Evolutionary conservation across 164 flowering plant genomes (phyloP), one percentile per base, ranked within the genome.

Genomic region (Chloranthus sessilifolius): DNA sequence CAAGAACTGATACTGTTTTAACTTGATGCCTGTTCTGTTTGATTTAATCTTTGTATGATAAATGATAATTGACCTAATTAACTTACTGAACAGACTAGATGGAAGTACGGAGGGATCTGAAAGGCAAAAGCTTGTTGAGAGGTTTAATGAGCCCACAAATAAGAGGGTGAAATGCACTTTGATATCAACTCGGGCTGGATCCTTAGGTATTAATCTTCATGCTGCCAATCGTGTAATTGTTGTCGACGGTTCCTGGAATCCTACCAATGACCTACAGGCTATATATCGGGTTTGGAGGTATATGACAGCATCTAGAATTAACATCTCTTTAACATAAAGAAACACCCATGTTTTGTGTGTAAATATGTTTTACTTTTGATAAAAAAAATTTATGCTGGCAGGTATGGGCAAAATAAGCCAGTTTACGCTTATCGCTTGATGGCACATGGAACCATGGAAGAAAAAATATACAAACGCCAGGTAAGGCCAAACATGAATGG

Each of bases 231-330:
- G 97, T 56, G 97, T 94, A 3, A 69, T 94, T 51, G 81, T 94
- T 55, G 83, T 94, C 61, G 99, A 94, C 74, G 96, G 97, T 48
- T 94, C 99, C 21, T 94, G 99, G 99, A 94, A 94, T 67, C 99
- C 99, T 20, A 89, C 97, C 41, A 60, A 82, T 67, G 99, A 94
- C 72, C 92, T 94, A 74, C 99, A 94, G 64, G 99, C 99, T 62
- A 89, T 89, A 56, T 94, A 73, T 71, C 80, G 99, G 40, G 99
- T 76, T 58, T 94, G 99, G 97, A 83, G 99, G 99, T 86, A 43
- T 40, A 58, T 19, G 60, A 56, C 53, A 36, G 17, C 2, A 19
- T 10, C 22, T 15, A 39, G 38, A n/a, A 33, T 15, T 17, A 5
- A 34, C 23, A 4, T 31, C 34, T n/a, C 38, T 16, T 39, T 16